phyloP scores from a whole-genome alignment of 176 grass and related monocot genomes.

The Typha latifolia region DNA sequence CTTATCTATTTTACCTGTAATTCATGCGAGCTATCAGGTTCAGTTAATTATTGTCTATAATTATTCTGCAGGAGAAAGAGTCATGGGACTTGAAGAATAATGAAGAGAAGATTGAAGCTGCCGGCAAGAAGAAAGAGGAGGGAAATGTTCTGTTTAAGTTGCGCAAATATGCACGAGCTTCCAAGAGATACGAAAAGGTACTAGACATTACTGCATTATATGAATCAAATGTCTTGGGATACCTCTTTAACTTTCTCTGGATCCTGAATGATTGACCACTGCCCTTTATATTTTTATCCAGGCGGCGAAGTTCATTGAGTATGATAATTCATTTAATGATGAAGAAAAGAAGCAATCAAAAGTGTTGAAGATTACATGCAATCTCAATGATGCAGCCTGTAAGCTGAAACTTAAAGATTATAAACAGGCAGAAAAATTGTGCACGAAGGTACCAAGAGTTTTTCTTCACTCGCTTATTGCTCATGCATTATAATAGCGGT shows the following conservation, averaged over 20 bases:
- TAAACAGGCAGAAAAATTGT: slow-evolving; percentile 71
- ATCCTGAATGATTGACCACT: neutral
- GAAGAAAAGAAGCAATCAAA: slow-evolving; percentile 93
- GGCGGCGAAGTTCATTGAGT: slow-evolving; percentile 71
- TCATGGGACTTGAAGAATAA: slow-evolving; percentile 90
- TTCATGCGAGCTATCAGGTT: neutral
- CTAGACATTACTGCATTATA: neutral
- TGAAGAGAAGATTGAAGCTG: slow-evolving; percentile 76
- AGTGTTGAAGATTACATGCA: slow-evolving; percentile 76
- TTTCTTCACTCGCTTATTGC: neutral
- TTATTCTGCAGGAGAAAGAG: slow-evolving; percentile 66
- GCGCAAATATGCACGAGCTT: slow-evolving; percentile 66
- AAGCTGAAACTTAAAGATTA: slow-evolving; percentile 91
- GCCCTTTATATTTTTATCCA: slow-evolving; percentile 19
- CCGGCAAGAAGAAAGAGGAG: slow-evolving; percentile 85
- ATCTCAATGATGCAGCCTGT: slow-evolving; percentile 92
- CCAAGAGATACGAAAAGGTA: slow-evolving; percentile 91
- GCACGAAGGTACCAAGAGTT: slow-evolving; percentile 50
- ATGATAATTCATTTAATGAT: slow-evolving; percentile 78
- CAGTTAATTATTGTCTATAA: neutral
- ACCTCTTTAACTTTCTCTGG: neutral
- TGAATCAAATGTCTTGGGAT: neutral
- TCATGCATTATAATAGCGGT: too few relatives aligned
- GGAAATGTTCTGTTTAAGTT: slow-evolving; percentile 79
- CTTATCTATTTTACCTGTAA: neutral